These are phyloP conservation scores for Erodium trifolium DNA, from an alignment of 441 rosid genomes.

Conservation along the genomic window DNA sequence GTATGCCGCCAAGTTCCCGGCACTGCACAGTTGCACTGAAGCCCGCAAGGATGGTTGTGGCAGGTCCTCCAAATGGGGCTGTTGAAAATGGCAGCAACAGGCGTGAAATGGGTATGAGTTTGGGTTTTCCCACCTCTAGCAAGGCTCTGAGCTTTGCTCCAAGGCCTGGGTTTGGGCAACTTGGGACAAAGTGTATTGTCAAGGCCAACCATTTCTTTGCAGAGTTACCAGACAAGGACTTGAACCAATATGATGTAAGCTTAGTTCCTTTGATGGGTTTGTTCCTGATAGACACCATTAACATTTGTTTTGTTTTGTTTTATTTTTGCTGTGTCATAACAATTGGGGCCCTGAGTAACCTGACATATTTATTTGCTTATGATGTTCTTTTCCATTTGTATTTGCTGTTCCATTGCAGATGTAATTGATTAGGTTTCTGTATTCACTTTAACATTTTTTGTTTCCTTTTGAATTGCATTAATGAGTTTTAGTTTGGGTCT, in stretches of 20 bases:
- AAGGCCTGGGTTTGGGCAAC: slow-evolving; percentile 80
- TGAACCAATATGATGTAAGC: slow-evolving; percentile 91
- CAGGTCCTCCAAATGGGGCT: slow-evolving; percentile 26
- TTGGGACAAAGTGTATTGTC: slow-evolving; percentile 86
- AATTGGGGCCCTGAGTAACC: slow-evolving; percentile 27
- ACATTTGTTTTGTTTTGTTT: neutral
- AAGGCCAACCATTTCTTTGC: slow-evolving; percentile 98
- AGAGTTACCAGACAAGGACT: slow-evolving; percentile 78
- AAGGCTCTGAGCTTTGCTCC: slow-evolving; percentile 66
- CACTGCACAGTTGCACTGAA: slow-evolving; percentile 61
- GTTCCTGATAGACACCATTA: neutral
- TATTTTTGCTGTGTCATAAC: neutral
- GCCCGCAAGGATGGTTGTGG: slow-evolving; percentile 31
- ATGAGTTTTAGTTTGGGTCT: slow-evolving; percentile 26
- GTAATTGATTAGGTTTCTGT: slow-evolving; percentile 28
- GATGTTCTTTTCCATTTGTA: slow-evolving; percentile 21
- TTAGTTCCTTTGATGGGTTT: slow-evolving; percentile 15
- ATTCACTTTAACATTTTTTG: slow-evolving; percentile 22
- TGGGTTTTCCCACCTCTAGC: slow-evolving; percentile 52
- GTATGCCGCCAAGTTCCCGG: slow-evolving; percentile 85
- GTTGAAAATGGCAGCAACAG: slow-evolving; percentile 24
- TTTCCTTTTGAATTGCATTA: slow-evolving; percentile 21
- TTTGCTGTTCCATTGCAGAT: slow-evolving; percentile 31
- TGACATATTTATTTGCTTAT: slow-evolving; percentile 26
- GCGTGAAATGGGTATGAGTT: slow-evolving; percentile 32